Conservation (phyloP, 1,284 basidiomycete species). For the Moniliella sp. region DNA sequence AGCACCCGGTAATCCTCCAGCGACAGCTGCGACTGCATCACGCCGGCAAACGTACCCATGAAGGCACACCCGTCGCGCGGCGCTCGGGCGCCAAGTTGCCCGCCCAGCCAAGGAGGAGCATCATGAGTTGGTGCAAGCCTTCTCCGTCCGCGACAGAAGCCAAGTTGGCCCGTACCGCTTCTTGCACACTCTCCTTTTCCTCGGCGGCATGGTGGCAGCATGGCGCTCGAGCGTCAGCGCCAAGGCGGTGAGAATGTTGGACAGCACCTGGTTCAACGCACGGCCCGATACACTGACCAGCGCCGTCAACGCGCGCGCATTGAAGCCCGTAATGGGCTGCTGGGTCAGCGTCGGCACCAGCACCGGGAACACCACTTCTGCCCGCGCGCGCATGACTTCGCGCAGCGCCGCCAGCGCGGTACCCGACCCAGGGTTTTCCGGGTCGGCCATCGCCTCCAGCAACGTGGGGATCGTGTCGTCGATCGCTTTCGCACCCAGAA, state of each 20-base stretch:
- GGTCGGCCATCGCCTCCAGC: conserved; percentile 53
- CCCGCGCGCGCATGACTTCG: conserved; percentile 45
- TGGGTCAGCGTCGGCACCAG: conserved; percentile 77
- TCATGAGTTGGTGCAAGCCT: conserved; percentile 27
- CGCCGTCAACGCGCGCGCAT: conserved; percentile 70
- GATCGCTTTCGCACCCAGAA: conserved; percentile 70
- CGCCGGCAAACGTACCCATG: conserved; percentile 19
- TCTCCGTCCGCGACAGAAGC: conserved; percentile 18
- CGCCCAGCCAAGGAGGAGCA: conserved; percentile 28
- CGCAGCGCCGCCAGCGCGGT: conserved; percentile 73
- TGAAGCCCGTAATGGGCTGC: conserved; percentile 78
- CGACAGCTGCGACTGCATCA: conserved; percentile 12
- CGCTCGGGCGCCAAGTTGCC: conserved; percentile 9
- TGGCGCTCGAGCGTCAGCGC: background rate
- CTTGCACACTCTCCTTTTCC: conserved; percentile 6
- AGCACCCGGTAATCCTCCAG: conserved; percentile 52
- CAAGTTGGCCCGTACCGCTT: conserved; percentile 15
- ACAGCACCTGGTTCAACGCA: conserved; percentile 45
- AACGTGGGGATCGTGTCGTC: conserved; percentile 90
- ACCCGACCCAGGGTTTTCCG: conserved; percentile 44
- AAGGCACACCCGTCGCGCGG: conserved; percentile 18
- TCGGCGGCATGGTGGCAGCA: background rate
- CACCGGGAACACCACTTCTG: conserved; percentile 76
- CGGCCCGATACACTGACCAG: conserved; percentile 78
- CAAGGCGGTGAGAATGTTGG: background rate